A percentile compares a stretch with the other conserved stretches of the same genome.
Conservation (phyloP, 768 basidiomycete genomes). For the Tylopilus plumbeoviolaceoides region DNA sequence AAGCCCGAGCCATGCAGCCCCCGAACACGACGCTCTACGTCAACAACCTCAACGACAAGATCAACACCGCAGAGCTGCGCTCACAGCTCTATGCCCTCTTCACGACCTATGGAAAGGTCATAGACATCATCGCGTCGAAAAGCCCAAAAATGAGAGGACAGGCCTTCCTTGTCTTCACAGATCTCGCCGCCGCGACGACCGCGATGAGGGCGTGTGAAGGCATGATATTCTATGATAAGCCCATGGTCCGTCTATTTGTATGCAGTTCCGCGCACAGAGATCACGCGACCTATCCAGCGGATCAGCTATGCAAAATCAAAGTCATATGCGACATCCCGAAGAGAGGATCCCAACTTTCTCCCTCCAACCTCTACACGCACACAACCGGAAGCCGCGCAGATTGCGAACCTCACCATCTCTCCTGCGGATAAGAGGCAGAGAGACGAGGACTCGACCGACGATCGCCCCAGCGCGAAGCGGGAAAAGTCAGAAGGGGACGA, state of each 20-base stretch:
- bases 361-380: slow-evolving; percentile 65
- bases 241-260: slow-evolving; percentile 58
- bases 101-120: slow-evolving; percentile 87
- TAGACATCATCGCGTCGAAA: slow-evolving; percentile 92
- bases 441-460: slow-evolving; percentile 55
- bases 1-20: slow-evolving; percentile 28
- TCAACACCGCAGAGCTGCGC: slow-evolving; percentile 87
- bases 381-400: slow-evolving; percentile 42
- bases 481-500: slow-evolving; percentile 61
- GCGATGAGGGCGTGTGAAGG: slow-evolving; percentile 93
- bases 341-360: slow-evolving; percentile 79
- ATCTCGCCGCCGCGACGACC: slow-evolving; percentile 85
- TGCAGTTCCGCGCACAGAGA: slow-evolving; percentile 3
- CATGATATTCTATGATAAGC: slow-evolving; percentile 89
- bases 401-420: slow-evolving; percentile 33
- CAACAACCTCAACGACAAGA: slow-evolving; percentile 89
- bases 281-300: slow-evolving; percentile 46
- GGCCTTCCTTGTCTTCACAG: slow-evolving; percentile 93
- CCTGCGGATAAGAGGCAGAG: slow-evolving; percentile 59
- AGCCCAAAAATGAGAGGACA: slow-evolving; percentile 84
- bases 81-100: slow-evolving; percentile 84
- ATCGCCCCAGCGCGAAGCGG: slow-evolving; percentile 59
- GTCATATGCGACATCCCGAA: slow-evolving; percentile 77
- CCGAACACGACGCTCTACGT: slow-evolving; percentile 89
- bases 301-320: slow-evolving; percentile 89